A percentile compares a stretch with the other conserved stretches of the same genome.
phyloP scores from a whole-genome alignment of 1,284 basidiomycete species.

The Prillingera fragicola region DNA sequence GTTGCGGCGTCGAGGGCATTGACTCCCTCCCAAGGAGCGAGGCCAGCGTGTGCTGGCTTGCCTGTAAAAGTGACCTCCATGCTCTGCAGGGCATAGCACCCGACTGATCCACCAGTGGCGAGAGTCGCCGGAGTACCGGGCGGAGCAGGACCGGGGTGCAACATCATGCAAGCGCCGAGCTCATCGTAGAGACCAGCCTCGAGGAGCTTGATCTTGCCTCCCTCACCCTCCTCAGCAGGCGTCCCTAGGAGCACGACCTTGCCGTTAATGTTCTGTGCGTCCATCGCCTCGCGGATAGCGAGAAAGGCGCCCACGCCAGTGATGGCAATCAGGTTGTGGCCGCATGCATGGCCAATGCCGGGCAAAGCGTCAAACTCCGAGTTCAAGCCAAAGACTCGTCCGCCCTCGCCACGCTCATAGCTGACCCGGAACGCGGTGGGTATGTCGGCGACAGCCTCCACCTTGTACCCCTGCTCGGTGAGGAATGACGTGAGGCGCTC shows the following conservation, averaged over 20 bases:
- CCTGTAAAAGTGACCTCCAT: constrained; percentile 28
- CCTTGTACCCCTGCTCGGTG: constrained; percentile 28
- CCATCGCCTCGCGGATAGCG: constrained; percentile 62
- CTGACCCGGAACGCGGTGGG: constrained; percentile 63
- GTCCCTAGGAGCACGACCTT: constrained; percentile 75
- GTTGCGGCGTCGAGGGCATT: constrained; percentile 82
- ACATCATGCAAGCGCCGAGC: constrained; percentile 22
- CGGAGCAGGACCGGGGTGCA: constrained; percentile 10
- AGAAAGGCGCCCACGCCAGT: constrained; percentile 71
- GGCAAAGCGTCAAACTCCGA: constrained; percentile 53
- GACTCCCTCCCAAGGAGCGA: constrained; percentile 56
- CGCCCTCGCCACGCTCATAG: constrained; percentile 55
- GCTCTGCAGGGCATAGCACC: constrained; percentile 24
- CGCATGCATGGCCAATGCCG: constrained; percentile 70
- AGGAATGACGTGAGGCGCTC: constrained; percentile 30
- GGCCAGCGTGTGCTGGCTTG: constrained; percentile 65
- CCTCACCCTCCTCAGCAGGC: constrained; percentile 75
- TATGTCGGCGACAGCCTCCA: constrained; percentile 48
- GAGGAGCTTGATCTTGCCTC: constrained; percentile 68
- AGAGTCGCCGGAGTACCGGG: too few relatives aligned
- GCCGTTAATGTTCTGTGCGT: constrained; percentile 61
- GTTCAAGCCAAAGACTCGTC: constrained; percentile 61
- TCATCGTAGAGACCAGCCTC: constrained; percentile 61
- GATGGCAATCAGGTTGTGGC: constrained; percentile 80
- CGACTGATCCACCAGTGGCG: constrained; percentile 11